Percentiles rank a stretch among this genome's conserved stretches.
phyloP scores from a whole-genome alignment of 2,329 filamentous ascomycete genomes.

The Trichoderma hamatum region DNA sequence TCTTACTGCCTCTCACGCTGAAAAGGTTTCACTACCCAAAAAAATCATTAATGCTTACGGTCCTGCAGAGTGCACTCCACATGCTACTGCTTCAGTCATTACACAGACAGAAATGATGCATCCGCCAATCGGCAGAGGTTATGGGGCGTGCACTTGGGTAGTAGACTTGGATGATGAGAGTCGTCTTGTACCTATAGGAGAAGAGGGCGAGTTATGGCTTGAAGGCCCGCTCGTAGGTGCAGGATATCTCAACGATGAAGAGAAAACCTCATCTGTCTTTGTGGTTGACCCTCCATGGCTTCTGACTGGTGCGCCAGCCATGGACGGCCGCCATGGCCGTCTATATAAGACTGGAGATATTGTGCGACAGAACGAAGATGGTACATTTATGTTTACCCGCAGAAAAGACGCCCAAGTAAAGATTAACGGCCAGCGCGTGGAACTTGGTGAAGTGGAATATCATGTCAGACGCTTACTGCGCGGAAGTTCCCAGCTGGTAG shows the following conservation, averaged over 20 bases:
- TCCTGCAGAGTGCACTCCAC: neutral
- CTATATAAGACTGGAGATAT: conserved; percentile 49
- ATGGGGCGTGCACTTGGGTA: neutral
- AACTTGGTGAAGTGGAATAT: conserved; percentile 39
- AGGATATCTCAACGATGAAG: neutral
- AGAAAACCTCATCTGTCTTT: neutral
- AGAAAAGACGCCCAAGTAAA: conserved; percentile 63
- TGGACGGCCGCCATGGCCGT: neutral
- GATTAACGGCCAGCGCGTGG: conserved; percentile 59
- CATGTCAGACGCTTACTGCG: conserved; percentile 29
- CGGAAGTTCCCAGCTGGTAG: neutral
- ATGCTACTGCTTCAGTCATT: neutral
- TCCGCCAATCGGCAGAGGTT: neutral
- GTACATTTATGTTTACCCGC: conserved; percentile 49
- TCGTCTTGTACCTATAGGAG: neutral
- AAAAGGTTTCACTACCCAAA: neutral
- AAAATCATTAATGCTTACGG: neutral
- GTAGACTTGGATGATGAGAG: neutral
- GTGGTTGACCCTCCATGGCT: neutral
- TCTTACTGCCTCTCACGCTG: neutral
- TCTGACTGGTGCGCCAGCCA: neutral
- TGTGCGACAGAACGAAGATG: conserved; percentile 46
- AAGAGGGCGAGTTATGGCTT: neutral
- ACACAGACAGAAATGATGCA: neutral
- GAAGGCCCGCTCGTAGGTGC: neutral